phyloP scores from a whole-genome alignment of 768 basidiomycete species.

The Saitozyma podzolica region DNA sequence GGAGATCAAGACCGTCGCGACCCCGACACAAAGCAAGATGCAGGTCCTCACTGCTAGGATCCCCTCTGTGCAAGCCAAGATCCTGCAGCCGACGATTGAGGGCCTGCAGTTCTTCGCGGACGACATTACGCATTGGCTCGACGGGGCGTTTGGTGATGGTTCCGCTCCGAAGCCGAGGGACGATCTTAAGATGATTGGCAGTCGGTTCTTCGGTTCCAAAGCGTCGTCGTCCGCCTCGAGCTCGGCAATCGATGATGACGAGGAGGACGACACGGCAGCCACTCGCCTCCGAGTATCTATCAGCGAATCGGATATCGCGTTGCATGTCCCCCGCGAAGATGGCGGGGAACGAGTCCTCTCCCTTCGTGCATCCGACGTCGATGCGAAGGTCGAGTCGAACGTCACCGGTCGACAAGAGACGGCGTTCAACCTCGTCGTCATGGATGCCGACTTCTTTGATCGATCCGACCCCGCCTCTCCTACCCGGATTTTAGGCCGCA shows the following conservation, averaged over 20 bases:
- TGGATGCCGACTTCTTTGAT: constrained; percentile 65
- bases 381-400: constrained; percentile 66
- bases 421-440: constrained; percentile 63
- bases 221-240: constrained; percentile 40
- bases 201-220: constrained; percentile 59
- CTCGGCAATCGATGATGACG: constrained; percentile 29
- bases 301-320: constrained; percentile 54
- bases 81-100: constrained; percentile 65
- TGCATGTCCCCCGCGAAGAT: constrained; percentile 59
- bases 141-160: constrained; percentile 54
- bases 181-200: constrained; percentile 67
- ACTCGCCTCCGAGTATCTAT: constrained; percentile 22
- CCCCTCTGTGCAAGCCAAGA: constrained; percentile 60
- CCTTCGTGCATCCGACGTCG: constrained; percentile 65
- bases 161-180: constrained; percentile 56
- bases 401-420: constrained; percentile 75
- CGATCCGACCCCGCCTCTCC: constrained; percentile 52
- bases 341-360: constrained; percentile 37
- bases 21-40: constrained; percentile 12
- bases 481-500: constrained; percentile 59
- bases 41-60: constrained; percentile 52
- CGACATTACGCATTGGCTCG: constrained; percentile 73
- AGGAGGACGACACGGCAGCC: constrained; percentile 15
- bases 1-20: constrained; percentile 12
- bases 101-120: constrained; percentile 85